Percentiles rank a stretch among this genome's conserved stretches.
These are phyloP conservation scores for Cytospora mali DNA, from an alignment of 2,329 filamentous ascomycete species.

Conservation along the genomic window DNA sequence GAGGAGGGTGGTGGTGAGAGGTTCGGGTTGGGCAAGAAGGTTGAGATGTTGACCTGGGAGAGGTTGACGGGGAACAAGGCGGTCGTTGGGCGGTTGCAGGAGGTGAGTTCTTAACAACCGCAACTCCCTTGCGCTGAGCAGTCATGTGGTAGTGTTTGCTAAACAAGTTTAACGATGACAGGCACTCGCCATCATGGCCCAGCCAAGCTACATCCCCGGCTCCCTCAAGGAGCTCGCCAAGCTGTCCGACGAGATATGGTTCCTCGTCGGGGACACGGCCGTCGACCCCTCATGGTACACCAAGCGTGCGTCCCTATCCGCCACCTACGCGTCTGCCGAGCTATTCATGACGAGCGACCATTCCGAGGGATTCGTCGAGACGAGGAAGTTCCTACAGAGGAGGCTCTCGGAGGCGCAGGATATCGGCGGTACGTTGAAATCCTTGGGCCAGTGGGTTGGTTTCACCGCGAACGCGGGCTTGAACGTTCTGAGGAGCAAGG, in stretches of 20 bases:
- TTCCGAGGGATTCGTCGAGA: conserved; percentile 73
- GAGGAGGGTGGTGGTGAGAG: conserved; percentile 38
- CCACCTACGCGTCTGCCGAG: conserved; percentile 73
- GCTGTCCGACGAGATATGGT: conserved; percentile 91
- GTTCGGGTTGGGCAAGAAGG: conserved; percentile 61
- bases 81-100: conserved; percentile 80
- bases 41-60: conserved; percentile 74
- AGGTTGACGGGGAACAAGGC: conserved; percentile 73
- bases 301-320: conserved; percentile 58
- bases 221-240: conserved; percentile 78
- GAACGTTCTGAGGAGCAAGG: conserved; percentile 86
- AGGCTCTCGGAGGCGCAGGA: conserved; percentile 70
- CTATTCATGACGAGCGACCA: conserved; percentile 92
- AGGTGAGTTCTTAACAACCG: conserved; percentile 58
- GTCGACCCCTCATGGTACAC: conserved; percentile 90
- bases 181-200: conserved; percentile 89
- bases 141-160: background rate
- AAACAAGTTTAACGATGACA: conserved; percentile 39
- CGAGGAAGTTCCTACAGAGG: conserved; percentile 76
- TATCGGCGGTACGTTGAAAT: conserved; percentile 63
- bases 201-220: conserved; percentile 73
- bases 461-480: conserved; percentile 78
- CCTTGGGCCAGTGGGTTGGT: conserved; percentile 74
- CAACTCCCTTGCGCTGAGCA: background rate
- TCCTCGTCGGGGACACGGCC: conserved; percentile 76